Evolutionary conservation across 768 basidiomycete species (phyloP).

Genomic region (Boletus eberwhitei): DNA sequence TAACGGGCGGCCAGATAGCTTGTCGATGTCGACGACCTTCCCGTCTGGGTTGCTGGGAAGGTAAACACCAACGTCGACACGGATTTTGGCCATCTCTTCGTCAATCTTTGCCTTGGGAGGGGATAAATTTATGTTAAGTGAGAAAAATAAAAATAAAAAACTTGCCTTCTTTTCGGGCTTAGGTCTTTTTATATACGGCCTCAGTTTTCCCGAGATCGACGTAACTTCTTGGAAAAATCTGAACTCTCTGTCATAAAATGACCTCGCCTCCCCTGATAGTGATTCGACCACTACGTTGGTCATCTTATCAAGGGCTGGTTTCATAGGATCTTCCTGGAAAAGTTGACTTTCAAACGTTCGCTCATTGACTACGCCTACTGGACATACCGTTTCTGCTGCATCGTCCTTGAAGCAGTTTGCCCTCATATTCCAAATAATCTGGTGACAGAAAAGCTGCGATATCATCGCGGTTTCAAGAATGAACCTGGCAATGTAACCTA

Average conservation of each 20-base stretch:
- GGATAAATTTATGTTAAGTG: not conserved
- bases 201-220: constrained; percentile 95
- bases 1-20: constrained; percentile 91
- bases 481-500: constrained; percentile 92
- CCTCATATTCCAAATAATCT: constrained; percentile 99
- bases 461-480: constrained; percentile 97
- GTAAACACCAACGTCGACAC: constrained; percentile 93
- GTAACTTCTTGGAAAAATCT: constrained; percentile 95
- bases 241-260: constrained; percentile 94
- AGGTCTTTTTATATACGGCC: constrained; percentile 91
- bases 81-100: constrained; percentile 97
- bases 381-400: constrained; percentile 70
- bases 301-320: constrained; percentile 89
- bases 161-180: constrained; percentile 94
- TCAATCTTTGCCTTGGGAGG: constrained; percentile 87
- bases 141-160: not conserved
- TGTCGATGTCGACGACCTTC: constrained; percentile 93
- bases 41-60: constrained; percentile 98
- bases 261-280: constrained; percentile 82
- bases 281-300: constrained; percentile 75
- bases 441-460: constrained; percentile 96
- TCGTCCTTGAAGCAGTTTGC: constrained; percentile 97
- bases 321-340: constrained; percentile 87
- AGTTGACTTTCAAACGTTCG: not conserved
- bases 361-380: not conserved